Base-by-base conservation (phyloP, 1,139 yeast species). In the Candida freyschussii region DNA sequence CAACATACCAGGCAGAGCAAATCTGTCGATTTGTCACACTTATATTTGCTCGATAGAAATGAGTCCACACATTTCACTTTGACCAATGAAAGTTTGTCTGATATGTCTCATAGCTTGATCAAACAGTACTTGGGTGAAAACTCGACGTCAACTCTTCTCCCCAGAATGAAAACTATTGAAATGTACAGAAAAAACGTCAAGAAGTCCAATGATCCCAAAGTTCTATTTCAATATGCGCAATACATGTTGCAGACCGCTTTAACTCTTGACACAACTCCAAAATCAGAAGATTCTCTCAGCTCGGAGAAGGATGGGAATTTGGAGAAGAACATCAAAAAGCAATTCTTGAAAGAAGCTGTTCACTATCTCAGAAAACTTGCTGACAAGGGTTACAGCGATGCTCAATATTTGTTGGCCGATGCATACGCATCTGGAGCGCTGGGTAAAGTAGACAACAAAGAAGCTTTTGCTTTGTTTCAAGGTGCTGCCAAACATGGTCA, bases 401-500 rank as follows among this genome's bases (percentile, higher is more conserved):
- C 97, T 0, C 97, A 89, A 56, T 91, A 89, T 55, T 67, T 89
- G 23, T 63, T 91, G 25, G 98, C 78, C 13, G 97, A 91, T 57
- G 91, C 93, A 0, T 79, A 78, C 55, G 75, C 91, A 17, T 79
- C 91, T 5, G 95, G 95, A 2, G 87, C 87, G 0, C 69, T 87
- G 38, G 95, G 93, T 0, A 83, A 80, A 52, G 68, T 82, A n/a
- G 95, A 87, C 35, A 69, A 80, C 48, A 73, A 72, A 44, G 91
- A 84, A 44, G 83, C 96, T 3, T 81, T 85, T 47, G 49, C 61
- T 2, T 69, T 84, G 34, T 91, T 91, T 56, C 89, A 81, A 54
- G 66, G 85, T 21, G 96, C 97, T 7, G 96, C 96, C 6, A 91
- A 89, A 56, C 91, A 84, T 47, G 94, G 91, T 15, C 97, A 91